A percentile compares a stretch with the other conserved stretches of the same genome.
These are phyloP conservation scores for Keqinozyma sinolaborantium DNA, from an alignment of 1,139 yeast species.

Conservation along the genomic window DNA sequence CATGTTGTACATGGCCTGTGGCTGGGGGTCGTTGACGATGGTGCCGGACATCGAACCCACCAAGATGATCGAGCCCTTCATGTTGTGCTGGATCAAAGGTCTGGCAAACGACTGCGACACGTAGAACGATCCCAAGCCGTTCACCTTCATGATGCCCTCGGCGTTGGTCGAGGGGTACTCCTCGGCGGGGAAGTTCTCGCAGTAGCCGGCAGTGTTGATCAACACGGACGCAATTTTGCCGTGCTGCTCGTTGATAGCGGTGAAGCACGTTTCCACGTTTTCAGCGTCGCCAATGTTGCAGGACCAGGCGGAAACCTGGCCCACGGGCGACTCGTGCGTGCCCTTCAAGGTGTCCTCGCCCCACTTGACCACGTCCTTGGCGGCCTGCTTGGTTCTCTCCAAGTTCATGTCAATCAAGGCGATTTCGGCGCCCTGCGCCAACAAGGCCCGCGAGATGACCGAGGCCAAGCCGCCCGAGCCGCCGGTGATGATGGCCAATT, in stretches of 20 bases:
- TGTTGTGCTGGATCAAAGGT: conserved; percentile 58
- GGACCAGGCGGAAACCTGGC: conserved; percentile 59
- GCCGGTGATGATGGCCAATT: conserved; percentile 73
- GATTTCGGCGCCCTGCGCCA: conserved; percentile 69
- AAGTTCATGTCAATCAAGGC: conserved; percentile 74
- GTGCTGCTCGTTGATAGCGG: conserved; percentile 52
- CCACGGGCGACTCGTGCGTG: conserved; percentile 30
- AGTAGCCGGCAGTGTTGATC: conserved; percentile 81
- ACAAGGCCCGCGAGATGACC: conserved; percentile 62
- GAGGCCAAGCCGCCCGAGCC: conserved; percentile 81
- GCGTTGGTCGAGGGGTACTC: conserved; percentile 73
- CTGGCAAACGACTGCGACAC: conserved; percentile 61
- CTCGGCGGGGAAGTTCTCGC: conserved; percentile 74
- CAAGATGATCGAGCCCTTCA: conserved; percentile 44
- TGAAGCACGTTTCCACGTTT: conserved; percentile 53
- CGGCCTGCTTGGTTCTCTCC: conserved; percentile 58
- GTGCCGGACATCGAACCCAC: conserved; percentile 50
- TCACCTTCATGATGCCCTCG: conserved; percentile 66
- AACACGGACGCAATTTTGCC: conserved; percentile 60
- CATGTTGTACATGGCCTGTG: conserved; percentile 50
- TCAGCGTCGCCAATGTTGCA: conserved; percentile 72
- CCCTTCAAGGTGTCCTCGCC: conserved; percentile 46
- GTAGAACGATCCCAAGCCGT: conserved; percentile 73
- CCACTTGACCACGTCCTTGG: conserved; percentile 56
- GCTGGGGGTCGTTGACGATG: conserved; percentile 50